phyloP scores from a whole-genome alignment of 1,284 basidiomycete species.

The Ceratobasidium sp. region DNA sequence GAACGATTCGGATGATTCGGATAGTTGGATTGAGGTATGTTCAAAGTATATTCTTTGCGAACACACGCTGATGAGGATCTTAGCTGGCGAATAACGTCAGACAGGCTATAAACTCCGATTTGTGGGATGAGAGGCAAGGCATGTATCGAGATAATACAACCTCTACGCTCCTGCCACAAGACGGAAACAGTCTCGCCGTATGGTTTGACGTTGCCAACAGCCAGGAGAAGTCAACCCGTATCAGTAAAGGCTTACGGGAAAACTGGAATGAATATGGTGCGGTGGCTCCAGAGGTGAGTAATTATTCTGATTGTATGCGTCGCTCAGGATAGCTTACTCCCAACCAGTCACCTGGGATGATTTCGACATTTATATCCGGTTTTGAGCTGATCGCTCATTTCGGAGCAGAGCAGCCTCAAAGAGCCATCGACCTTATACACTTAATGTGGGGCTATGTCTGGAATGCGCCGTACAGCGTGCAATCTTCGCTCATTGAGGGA shows the following conservation, averaged over 20 bases:
- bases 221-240: slow-evolving; percentile 2
- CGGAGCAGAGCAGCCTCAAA: slow-evolving; percentile 21
- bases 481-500: slow-evolving; percentile 41
- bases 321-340: neutral
- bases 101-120: slow-evolving; percentile 2
- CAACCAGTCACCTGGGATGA: slow-evolving; percentile 36
- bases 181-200: slow-evolving; percentile 35
- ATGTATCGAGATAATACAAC: slow-evolving; percentile 38
- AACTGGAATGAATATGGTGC: slow-evolving; percentile 39
- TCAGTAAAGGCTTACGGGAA: slow-evolving; percentile 21
- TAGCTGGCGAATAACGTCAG: slow-evolving; percentile 27
- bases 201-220: slow-evolving; percentile 27
- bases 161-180: slow-evolving; percentile 14
- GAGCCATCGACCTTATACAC: slow-evolving; percentile 22
- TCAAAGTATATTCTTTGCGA: too few species aligned
- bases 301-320: neutral
- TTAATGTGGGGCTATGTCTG: slow-evolving; percentile 37
- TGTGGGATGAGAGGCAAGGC: slow-evolving; percentile 32
- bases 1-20: neutral
- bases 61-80: neutral
- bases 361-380: slow-evolving; percentile 40
- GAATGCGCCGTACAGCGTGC: slow-evolving; percentile 33
- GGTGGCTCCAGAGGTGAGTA: slow-evolving; percentile 30
- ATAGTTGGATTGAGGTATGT: slow-evolving; percentile 7
- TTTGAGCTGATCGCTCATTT: slow-evolving; percentile 41